Conservation (phyloP, 2,329 filamentous ascomycete species). For the Sporothrix mexicana region DNA sequence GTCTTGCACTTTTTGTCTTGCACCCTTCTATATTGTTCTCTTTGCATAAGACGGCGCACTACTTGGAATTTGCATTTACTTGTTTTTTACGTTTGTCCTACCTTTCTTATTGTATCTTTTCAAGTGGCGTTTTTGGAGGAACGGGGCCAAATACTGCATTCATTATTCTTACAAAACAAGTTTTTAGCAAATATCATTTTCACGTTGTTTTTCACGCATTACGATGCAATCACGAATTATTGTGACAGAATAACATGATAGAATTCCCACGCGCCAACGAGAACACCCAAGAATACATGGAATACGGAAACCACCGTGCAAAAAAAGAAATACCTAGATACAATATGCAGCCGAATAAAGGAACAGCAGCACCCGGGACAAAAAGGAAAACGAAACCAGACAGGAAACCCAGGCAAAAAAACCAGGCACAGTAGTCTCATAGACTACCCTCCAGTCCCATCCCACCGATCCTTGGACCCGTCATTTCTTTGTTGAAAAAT, state of each 20-base stretch:
- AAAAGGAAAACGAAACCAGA: not conserved
- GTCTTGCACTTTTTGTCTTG: not conserved
- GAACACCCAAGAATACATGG: not conserved
- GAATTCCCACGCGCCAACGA: not conserved
- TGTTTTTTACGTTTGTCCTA: not conserved
- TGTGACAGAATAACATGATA: not conserved
- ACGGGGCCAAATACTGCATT: slow-evolving; percentile 5
- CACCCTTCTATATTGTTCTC: not conserved
- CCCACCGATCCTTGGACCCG: too few relatives aligned
- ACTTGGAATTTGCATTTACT: not conserved
- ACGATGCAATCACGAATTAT: not conserved
- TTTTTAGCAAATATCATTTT: not conserved
- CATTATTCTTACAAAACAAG: not conserved
- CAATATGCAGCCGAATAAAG: slow-evolving; percentile 18
- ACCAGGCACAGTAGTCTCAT: not conserved
- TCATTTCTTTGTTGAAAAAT: not conserved
- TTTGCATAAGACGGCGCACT: slow-evolving; percentile 9
- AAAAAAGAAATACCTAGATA: slow-evolving; percentile 6
- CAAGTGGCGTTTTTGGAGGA: not conserved
- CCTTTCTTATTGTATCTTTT: not conserved
- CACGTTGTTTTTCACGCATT: not conserved
- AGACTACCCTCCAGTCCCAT: not conserved
- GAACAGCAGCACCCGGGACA: not conserved
- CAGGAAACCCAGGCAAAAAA: not conserved
- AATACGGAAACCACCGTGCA: slow-evolving; percentile 10